Evolutionary conservation across 768 basidiomycete species (phyloP), one percentile per base, ranked within the genome.

Genomic region (Serendipita sp.): DNA sequence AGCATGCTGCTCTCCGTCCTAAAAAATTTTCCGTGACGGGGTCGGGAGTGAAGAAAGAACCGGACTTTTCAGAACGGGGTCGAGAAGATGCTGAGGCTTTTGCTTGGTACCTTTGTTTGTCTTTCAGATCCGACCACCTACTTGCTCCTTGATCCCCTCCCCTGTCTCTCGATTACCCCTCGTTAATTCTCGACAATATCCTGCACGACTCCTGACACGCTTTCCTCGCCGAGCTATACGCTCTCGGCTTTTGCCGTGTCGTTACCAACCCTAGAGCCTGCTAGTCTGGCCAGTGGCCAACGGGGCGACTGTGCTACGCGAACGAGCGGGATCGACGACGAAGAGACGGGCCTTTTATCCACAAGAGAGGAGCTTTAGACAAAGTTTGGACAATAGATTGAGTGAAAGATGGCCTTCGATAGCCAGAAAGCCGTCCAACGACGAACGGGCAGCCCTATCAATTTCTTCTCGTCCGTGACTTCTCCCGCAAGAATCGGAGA

Each of bases 1-100:
- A 41, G 41, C 41, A 41, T 41, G 41, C 41, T 41, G 41, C 41
- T 41, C 7, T 41, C 13, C 41, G 41, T 41, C 13, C 23, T 41
- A 13, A 7, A 41, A 41, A 13, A 41, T 5, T 41, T 5, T 13
- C 41, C 41, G 41, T 41, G 41, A 5, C 13, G 5, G 13, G 13
- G 13, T 7, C 41, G 5, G 13, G 7, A 13, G 41, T 41, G 41
- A 89, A 45, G 82, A 86, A 13, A 86, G 79, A 13, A 75, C 70
- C 4, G 79, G 70, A 32, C 75, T 74, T 46, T 74, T 75, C 1
- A 65, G 34, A 67, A 68, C 10, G 64, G 60, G 58, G 66, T 32
- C 48, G 18, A 51, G 48, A 51, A 51, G 48, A 5, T 32, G 30
- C n/a, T 18, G 7, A 8, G 48, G n/a, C 48, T 51, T 51, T 41